Conservation (phyloP, 176 grass and related monocot genomes). For the Melocanna baccifera region DNA sequence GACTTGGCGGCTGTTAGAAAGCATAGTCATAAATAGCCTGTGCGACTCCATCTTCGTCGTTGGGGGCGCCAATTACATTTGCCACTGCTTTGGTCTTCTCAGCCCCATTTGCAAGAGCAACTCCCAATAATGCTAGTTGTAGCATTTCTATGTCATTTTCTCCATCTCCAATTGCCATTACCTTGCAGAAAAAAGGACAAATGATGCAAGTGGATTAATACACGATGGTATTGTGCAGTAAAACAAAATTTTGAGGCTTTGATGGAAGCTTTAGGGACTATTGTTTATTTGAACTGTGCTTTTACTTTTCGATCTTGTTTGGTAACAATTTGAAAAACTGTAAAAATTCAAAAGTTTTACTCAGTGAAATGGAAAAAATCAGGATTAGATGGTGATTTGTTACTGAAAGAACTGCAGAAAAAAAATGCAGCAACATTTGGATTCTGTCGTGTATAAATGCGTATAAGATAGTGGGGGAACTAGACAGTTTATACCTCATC, state of each 20-base stretch:
- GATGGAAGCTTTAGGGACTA: background rate
- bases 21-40: conserved; percentile 92
- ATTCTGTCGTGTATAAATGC: background rate
- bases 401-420: background rate
- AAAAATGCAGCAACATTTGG: background rate
- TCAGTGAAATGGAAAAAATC: background rate
- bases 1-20: conserved; percentile 43
- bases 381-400: background rate
- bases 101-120: conserved; percentile 91
- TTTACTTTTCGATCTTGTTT: background rate
- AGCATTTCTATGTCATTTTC: conserved; percentile 98
- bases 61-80: conserved; percentile 64
- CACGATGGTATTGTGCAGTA: background rate
- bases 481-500: conserved; percentile 61
- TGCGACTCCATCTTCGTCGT: conserved; percentile 84
- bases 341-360: background rate
- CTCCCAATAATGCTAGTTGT: conserved; percentile 70
- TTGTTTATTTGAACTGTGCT: background rate
- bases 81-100: conserved; percentile 88
- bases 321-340: background rate
- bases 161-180: conserved; percentile 98
- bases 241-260: background rate
- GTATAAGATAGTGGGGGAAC: background rate
- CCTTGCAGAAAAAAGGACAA: conserved; percentile 24
- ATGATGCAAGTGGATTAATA: background rate